Evolutionary conservation across 495 filamentous ascomycete genomes (phyloP).

Genomic region (Hypoxylon lenormandii): DNA sequence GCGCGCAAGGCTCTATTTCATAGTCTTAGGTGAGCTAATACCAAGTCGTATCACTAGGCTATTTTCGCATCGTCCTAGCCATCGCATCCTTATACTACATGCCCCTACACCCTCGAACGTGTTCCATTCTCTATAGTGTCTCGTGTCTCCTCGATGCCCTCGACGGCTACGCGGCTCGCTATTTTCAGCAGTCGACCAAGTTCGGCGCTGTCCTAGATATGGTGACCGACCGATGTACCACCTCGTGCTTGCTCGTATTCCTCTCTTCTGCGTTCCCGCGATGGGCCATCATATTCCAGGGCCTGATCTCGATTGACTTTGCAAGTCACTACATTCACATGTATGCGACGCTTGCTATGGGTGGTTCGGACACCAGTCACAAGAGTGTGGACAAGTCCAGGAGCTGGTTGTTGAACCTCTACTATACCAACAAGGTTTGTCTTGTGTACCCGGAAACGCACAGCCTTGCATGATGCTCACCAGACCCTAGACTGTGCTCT

Average conservation of each 20-base stretch:
- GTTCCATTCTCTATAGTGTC: slow-evolving; percentile 87
- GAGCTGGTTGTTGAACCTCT: slow-evolving; percentile 86
- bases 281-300: slow-evolving; percentile 92
- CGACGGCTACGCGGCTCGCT: slow-evolving; percentile 89
- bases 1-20: neutral
- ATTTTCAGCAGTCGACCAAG: slow-evolving; percentile 87
- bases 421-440: slow-evolving; percentile 94
- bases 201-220: slow-evolving; percentile 98
- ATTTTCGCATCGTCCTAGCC: slow-evolving; percentile 86
- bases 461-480: slow-evolving; percentile 33
- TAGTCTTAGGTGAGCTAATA: slow-evolving; percentile 23
- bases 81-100: slow-evolving; percentile 97
- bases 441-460: slow-evolving; percentile 19
- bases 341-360: slow-evolving; percentile 90
- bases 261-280: slow-evolving; percentile 89
- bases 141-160: slow-evolving; percentile 94
- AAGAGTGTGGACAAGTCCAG: slow-evolving; percentile 88
- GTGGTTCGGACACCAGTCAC: slow-evolving; percentile 80
- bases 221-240: slow-evolving; percentile 90
- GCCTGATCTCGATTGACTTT: slow-evolving; percentile 88
- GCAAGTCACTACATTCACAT: slow-evolving; percentile 99
- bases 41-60: slow-evolving; percentile 68
- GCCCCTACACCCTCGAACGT: slow-evolving; percentile 95
- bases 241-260: slow-evolving; percentile 92
- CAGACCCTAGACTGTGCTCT: slow-evolving; percentile 79